Evolutionary conservation across 1,139 yeast genomes (phyloP).

Genomic region (Saccharomyces hybrid): DNA sequence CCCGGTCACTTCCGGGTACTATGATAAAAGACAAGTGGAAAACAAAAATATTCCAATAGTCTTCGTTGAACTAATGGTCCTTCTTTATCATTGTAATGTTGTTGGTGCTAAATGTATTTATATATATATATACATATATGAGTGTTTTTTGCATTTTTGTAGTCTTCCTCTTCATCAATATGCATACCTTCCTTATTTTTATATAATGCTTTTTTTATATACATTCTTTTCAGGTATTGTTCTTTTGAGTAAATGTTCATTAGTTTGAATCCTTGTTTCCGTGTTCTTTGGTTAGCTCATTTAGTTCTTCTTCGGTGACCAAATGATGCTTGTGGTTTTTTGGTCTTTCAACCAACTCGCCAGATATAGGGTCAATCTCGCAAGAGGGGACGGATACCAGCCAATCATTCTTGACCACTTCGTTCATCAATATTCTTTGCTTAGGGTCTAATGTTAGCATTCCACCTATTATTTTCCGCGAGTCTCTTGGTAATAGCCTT

Average conservation of each 20-base stretch:
- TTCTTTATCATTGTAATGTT: too few species aligned
- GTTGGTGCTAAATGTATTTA: not conserved
- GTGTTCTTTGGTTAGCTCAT: constrained; percentile 16
- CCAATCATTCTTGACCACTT: constrained; percentile 65
- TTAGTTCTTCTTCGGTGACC: constrained; percentile 46
- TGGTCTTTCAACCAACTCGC: constrained; percentile 17
- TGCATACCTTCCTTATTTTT: not conserved
- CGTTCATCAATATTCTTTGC: constrained; percentile 61
- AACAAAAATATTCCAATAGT: too few species aligned
- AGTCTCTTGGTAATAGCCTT: constrained; percentile 71
- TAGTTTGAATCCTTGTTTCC: not conserved
- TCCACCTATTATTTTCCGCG: constrained; percentile 61
- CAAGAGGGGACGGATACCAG: constrained; percentile 38
- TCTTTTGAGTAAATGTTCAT: not conserved
- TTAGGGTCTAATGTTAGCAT: constrained; percentile 69
- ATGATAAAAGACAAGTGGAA: too few species aligned
- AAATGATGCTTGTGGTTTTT: constrained; percentile 48
- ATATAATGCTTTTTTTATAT: not conserved
- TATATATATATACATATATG: not conserved
- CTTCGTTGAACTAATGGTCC: too few species aligned
- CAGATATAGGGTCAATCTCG: constrained; percentile 33
- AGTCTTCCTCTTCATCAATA: not conserved
- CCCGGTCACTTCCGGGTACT: too few species aligned
- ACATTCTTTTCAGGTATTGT: not conserved
- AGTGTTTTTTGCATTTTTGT: not conserved